A percentile compares a stretch with the other conserved stretches of the same genome.
phyloP scores from a whole-genome alignment of 768 basidiomycete genomes.

The Boletus rubroflammeus region DNA sequence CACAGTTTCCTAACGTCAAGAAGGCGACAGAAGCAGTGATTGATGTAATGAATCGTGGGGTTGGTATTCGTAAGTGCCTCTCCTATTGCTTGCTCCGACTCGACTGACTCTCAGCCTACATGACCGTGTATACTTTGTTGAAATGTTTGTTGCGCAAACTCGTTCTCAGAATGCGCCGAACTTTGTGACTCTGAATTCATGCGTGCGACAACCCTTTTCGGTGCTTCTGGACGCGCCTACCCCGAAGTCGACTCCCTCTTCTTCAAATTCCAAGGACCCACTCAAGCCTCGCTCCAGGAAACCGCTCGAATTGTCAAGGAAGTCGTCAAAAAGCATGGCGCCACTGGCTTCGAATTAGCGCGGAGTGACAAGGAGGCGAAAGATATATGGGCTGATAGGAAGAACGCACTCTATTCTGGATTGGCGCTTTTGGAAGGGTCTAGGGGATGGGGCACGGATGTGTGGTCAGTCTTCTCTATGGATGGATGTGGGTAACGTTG shows the following conservation, averaged over 20 bases:
- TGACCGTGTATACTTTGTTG: not conserved
- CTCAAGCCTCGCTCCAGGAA: conserved; percentile 54
- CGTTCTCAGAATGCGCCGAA: conserved; percentile 70
- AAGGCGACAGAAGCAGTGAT: conserved; percentile 71
- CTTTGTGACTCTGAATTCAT: conserved; percentile 73
- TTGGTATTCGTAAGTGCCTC: conserved; percentile 63
- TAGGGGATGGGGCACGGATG: conserved; percentile 70
- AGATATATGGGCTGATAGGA: conserved; percentile 71
- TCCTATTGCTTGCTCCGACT: not conserved
- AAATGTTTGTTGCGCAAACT: not conserved
- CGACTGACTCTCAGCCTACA: not conserved
- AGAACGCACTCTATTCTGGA: conserved; percentile 58
- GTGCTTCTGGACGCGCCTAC: conserved; percentile 53
- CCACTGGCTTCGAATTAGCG: conserved; percentile 64
- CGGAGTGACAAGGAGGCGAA: conserved; percentile 59
- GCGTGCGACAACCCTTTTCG: conserved; percentile 54
- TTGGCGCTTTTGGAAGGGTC: conserved; percentile 55
- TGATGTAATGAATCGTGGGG: conserved; percentile 67
- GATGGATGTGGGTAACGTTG: not conserved
- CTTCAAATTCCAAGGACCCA: conserved; percentile 83
- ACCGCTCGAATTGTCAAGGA: conserved; percentile 55
- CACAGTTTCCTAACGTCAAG: conserved; percentile 73
- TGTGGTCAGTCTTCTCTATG: conserved; percentile 46
- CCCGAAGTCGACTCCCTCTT: conserved; percentile 69
- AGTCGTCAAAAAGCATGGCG: conserved; percentile 63